Conservation (phyloP, 1,284 basidiomycete species). For the Ustilago lituana region DNA sequence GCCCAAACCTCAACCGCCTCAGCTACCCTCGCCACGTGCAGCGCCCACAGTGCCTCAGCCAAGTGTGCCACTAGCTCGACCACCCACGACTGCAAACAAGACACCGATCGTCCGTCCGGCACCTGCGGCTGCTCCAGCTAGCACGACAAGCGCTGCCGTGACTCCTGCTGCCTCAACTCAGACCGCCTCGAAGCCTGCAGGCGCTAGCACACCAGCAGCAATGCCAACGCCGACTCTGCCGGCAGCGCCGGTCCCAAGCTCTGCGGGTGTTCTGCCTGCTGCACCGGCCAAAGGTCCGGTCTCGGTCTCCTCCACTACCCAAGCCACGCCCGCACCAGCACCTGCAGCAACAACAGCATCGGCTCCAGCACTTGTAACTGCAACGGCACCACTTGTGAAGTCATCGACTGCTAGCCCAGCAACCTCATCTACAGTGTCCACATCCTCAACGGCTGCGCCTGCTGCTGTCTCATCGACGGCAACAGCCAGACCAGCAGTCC, state of each 20-base stretch:
- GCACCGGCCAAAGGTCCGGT: slow-evolving; percentile 12
- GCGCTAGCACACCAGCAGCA: slow-evolving; percentile 2
- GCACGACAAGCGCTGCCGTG: background rate
- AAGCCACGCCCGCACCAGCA: slow-evolving; percentile 1
- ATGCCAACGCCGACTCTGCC: slow-evolving; percentile 31
- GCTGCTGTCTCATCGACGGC: background rate
- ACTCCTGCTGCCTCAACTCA: slow-evolving; percentile 2
- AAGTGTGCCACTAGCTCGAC: slow-evolving; percentile 17
- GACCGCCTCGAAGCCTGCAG: slow-evolving; percentile 2
- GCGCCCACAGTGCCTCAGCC: slow-evolving; percentile 19
- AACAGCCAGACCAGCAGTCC: slow-evolving; percentile 6
- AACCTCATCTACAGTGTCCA: background rate
- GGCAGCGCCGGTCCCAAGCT: slow-evolving; percentile 20
- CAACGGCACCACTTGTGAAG: background rate
- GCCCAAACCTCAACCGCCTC: slow-evolving; percentile 25
- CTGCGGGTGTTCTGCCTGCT: slow-evolving; percentile 7
- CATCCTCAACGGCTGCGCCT: background rate
- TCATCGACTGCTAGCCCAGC: background rate
- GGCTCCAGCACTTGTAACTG: background rate
- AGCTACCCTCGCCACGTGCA: slow-evolving; percentile 30
- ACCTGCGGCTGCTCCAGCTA: slow-evolving; percentile 3
- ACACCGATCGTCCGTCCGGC: slow-evolving; percentile 14
- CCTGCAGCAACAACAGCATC: slow-evolving; percentile 2
- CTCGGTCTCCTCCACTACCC: background rate
- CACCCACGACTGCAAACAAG: slow-evolving; percentile 14